Conservation (phyloP, 352 stramenopile genomes). For the Globisporangium viniferum region DNA sequence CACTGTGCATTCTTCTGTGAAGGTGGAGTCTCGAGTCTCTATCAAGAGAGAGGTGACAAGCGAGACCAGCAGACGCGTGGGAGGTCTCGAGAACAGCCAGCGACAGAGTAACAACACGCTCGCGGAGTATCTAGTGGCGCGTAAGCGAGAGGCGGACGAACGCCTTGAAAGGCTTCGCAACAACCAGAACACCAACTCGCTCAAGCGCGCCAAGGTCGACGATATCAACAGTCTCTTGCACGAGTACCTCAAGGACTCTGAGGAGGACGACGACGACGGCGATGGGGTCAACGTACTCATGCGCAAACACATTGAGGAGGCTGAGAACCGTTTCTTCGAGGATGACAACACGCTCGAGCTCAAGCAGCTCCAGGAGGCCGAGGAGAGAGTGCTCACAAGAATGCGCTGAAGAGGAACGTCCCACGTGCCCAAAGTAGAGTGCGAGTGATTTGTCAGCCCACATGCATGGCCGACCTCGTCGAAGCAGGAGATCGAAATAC, state of each 20-base stretch:
- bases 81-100: too few species aligned
- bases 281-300: not conserved
- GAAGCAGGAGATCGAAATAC: not conserved
- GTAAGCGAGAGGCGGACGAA: too few species aligned
- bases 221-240: not conserved
- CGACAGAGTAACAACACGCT: too few species aligned
- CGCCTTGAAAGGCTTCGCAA: too few species aligned
- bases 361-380: not conserved
- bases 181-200: too few species aligned
- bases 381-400: not conserved
- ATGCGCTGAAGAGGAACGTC: too few species aligned
- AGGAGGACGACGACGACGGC: not conserved
- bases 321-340: not conserved
- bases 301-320: not conserved
- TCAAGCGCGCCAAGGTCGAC: not conserved
- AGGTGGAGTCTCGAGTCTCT: too few species aligned
- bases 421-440: too few species aligned
- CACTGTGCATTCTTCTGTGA: too few species aligned
- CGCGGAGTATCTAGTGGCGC: too few species aligned
- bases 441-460: not conserved
- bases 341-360: not conserved
- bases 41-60: too few species aligned
- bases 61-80: too few species aligned
- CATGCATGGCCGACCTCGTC: not conserved
- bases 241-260: not conserved